Evolutionary conservation across 441 rosid genomes (phyloP), one percentile per base, ranked within the genome.

Genomic region (Erysimum cheiri): DNA sequence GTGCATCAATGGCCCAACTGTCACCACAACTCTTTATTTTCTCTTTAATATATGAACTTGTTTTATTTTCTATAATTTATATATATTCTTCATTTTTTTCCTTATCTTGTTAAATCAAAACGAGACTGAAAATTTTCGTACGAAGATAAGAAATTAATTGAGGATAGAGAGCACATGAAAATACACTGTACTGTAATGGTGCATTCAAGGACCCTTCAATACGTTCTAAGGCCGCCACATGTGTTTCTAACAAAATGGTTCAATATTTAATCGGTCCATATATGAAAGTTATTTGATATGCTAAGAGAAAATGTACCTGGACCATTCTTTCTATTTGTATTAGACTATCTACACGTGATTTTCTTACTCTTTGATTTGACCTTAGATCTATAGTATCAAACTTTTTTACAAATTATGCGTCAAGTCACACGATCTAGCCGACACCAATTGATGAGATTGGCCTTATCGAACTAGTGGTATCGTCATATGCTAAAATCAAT

Each of bases 1-100:
- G 53, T 50, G 52, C 73, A 74, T 41, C 68, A 37, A 70, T 76
- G 79, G 68, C 75, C 72, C 61, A 76, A 63, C 68, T 76, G 75
- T 70, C 75, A 76, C 61, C 46, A 64, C 33, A 47, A 32, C 69
- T 46, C 22, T 36, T 37, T 11, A 2, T 37, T 37, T 37, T 10
- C 12, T 6, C 17, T 26, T 43, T 24, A 32, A 5, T 15, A 33
- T 32, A 9, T 9, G 11, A 17, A 46, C 26, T 46, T 46, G 50
- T 17, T 46, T 46, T 41, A n/a, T 32, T 62, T 33, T n/a, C 24
- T 44, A 36, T 22, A 44, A 8, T 35, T 19, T 50, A 37, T 12
- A 44, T 0, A 71, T 47, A 17, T 24, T 24, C 56, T 50, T 12
- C 6, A 0, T 26, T 35, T 6, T 19, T 58, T 3, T 69, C 36